A percentile compares a stretch with the other conserved stretches of the same genome.
These are phyloP conservation scores for Diospyros kaki DNA, from an alignment of 148 eudicot genomes.

Conservation along the genomic window DNA sequence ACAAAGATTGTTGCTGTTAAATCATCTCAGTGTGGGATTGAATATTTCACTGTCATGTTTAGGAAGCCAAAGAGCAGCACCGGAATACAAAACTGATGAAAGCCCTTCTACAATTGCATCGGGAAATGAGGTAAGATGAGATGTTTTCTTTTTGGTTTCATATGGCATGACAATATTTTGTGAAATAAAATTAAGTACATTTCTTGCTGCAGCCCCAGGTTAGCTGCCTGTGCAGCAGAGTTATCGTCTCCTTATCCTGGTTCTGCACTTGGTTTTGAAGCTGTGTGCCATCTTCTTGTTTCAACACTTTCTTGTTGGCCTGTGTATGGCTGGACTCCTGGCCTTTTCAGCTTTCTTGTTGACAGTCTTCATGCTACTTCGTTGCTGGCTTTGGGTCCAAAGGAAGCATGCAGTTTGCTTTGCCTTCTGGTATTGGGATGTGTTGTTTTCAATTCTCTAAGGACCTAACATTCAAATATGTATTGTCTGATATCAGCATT, in stretches of 20 bases:
- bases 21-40: not conserved
- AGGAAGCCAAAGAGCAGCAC: constrained; percentile 93
- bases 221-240: constrained; percentile 79
- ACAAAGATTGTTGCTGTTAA: too few species aligned
- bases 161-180: not conserved
- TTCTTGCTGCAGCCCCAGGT: constrained; percentile 71
- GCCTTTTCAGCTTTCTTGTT: constrained; percentile 79
- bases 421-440: constrained; percentile 62
- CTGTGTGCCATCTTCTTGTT: constrained; percentile 86
- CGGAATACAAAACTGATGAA: constrained; percentile 86
- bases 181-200: not conserved
- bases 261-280: constrained; percentile 69
- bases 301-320: constrained; percentile 99
- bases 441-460: not conserved
- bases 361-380: constrained; percentile 88
- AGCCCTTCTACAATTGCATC: constrained; percentile 80
- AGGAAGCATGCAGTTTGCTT: constrained; percentile 84
- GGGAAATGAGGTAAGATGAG: constrained; percentile 70
- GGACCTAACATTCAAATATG: not conserved
- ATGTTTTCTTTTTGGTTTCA: not conserved
- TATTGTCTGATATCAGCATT: not conserved
- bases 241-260: constrained; percentile 71
- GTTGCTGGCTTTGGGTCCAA: constrained; percentile 77
- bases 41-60: constrained; percentile 15
- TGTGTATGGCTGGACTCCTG: constrained; percentile 89